Percentiles rank a stretch among this genome's conserved stretches.
Evolutionary conservation across 257 asterid genomes (phyloP).

Genomic region (Forsythia viridissima): DNA sequence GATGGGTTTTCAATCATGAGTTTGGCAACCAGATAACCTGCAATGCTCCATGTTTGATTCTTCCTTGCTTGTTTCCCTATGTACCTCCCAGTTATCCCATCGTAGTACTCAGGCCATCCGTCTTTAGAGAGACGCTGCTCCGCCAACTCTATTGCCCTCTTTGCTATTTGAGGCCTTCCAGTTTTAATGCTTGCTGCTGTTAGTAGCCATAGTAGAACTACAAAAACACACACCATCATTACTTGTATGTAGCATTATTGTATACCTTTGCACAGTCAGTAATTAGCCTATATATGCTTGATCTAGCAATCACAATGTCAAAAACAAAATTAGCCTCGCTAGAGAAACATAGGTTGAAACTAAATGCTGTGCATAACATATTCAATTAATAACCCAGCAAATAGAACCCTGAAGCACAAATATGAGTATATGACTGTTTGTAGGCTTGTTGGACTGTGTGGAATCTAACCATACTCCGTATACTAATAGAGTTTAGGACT

Average conservation of each 20-base stretch:
- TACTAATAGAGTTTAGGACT: no score
- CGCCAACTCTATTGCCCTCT: conserved; percentile 60
- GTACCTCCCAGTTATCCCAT: conserved; percentile 55
- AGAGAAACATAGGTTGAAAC: no score
- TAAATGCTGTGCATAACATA: no score
- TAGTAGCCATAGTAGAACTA: conserved; percentile 61
- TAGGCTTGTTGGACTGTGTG: no score
- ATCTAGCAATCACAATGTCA: neutral
- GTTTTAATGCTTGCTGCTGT: conserved; percentile 72
- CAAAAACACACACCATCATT: conserved; percentile 8
- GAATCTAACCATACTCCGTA: no score
- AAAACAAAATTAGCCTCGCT: neutral
- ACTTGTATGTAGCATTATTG: no score
- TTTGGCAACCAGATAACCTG: conserved; percentile 63
- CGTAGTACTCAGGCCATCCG: conserved; percentile 75
- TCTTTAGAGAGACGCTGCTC: conserved; percentile 59
- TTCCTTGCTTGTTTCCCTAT: conserved; percentile 68
- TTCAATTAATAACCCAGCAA: neutral
- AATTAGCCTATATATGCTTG: neutral
- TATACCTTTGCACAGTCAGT: no score
- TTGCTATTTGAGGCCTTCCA: conserved; percentile 62
- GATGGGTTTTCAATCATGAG: conserved; percentile 67
- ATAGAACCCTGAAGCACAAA: neutral
- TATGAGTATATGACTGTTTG: no score
- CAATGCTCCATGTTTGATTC: conserved; percentile 61